A percentile compares a stretch with the other conserved stretches of the same genome.
These are phyloP conservation scores for Stygiomarasmius scandens DNA, from an alignment of 1,284 basidiomycete genomes.

Conservation along the genomic window DNA sequence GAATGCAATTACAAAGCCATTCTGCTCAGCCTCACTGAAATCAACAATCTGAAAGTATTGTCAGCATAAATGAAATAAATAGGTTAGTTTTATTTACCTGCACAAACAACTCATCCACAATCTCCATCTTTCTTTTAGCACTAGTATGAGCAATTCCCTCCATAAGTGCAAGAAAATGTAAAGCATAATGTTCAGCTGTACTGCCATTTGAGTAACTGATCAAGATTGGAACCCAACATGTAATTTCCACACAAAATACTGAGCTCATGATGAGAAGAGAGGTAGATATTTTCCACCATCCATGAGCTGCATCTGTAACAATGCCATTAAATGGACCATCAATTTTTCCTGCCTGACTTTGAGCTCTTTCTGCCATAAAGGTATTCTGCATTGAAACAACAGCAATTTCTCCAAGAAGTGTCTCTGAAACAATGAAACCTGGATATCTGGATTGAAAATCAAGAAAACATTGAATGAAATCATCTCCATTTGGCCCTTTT, in stretches of 20 bases:
- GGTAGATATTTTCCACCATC: slow-evolving; percentile 3
- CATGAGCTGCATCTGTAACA: slow-evolving; percentile 14
- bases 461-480: slow-evolving; percentile 4
- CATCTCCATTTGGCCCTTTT: neutral
- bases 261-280: slow-evolving; percentile 8
- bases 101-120: slow-evolving; percentile 23
- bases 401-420: slow-evolving; percentile 2
- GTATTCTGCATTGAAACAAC: slow-evolving; percentile 6
- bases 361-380: slow-evolving; percentile 7
- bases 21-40: slow-evolving; percentile 12
- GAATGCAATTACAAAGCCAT: slow-evolving; percentile 6
- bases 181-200: neutral
- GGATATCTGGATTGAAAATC: slow-evolving; percentile 4
- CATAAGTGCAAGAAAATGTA: slow-evolving; percentile 2
- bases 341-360: neutral
- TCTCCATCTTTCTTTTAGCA: neutral
- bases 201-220: slow-evolving; percentile 6
- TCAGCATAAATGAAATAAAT: neutral
- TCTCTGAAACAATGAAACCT: neutral
- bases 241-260: neutral
- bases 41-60: slow-evolving; percentile 22
- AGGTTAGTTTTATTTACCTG: slow-evolving; percentile 22
- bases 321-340: slow-evolving; percentile 2
- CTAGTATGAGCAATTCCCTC: slow-evolving; percentile 2
- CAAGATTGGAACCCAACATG: neutral